Percentiles rank a stretch among this genome's conserved stretches.
Evolutionary conservation across 2,329 filamentous ascomycete genomes (phyloP).

Genomic region (Aspergillus calidoustus): DNA sequence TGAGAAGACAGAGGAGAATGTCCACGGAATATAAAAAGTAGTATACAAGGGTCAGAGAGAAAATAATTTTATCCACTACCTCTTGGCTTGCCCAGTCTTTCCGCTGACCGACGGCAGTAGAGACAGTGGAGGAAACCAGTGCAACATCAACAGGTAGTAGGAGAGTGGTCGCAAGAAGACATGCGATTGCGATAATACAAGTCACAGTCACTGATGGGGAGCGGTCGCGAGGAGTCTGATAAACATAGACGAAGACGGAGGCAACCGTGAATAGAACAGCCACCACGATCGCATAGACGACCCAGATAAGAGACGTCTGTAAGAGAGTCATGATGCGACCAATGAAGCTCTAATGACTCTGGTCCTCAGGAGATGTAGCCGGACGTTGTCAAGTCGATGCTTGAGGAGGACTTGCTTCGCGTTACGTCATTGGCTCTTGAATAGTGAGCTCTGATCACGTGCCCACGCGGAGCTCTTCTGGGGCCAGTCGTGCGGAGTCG

Average conservation of each 20-base stretch:
- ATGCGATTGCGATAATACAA: slow-evolving; percentile 83
- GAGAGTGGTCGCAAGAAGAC: slow-evolving; percentile 87
- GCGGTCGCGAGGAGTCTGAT: slow-evolving; percentile 86
- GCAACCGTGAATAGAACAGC: slow-evolving; percentile 76
- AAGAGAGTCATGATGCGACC: slow-evolving; percentile 65
- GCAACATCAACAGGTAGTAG: slow-evolving; percentile 95
- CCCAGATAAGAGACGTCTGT: slow-evolving; percentile 91
- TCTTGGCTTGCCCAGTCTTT: slow-evolving; percentile 94
- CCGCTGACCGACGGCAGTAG: slow-evolving; percentile 75
- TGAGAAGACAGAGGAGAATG: slow-evolving; percentile 81
- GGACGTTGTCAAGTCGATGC: background rate
- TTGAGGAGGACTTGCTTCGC: background rate
- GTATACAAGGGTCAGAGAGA: slow-evolving; percentile 85
- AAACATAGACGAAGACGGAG: slow-evolving; percentile 84
- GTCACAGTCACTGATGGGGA: slow-evolving; percentile 80
- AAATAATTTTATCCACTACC: slow-evolving; percentile 75
- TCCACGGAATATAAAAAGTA: slow-evolving; percentile 92
- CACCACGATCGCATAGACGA: slow-evolving; percentile 84
- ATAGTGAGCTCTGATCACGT: slow-evolving; percentile 20
- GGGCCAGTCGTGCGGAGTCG: background rate
- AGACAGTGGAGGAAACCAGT: slow-evolving; percentile 85
- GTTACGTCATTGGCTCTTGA: slow-evolving; percentile 26
- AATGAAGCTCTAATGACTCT: slow-evolving; percentile 23
- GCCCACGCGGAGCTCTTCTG: slow-evolving; percentile 11
- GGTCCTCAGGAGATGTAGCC: background rate